Base-by-base conservation (phyloP, 306 rosid species). In the Sindora glabra region DNA sequence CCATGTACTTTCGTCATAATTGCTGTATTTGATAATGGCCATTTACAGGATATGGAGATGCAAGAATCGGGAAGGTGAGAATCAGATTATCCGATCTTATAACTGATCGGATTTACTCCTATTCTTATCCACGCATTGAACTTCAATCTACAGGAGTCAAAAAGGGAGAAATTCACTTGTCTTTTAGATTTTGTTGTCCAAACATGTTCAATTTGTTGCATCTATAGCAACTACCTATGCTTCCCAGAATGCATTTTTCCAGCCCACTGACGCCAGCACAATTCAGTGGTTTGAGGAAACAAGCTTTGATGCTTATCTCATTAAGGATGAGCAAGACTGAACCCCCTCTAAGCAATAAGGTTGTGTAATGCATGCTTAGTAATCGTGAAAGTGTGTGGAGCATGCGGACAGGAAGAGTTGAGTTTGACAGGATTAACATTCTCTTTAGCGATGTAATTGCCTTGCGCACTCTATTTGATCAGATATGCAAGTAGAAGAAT, bases 121-220 rank as follows among this genome's bases (percentile, higher is more conserved):
- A 65, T 36, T 75, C 73, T 29, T 59, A 51, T 65, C 73, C 76
- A 8, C 73, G 69, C 8, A 23, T 60, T 22, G 61, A 70, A 34
- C 69, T 70, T 16, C 76, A 75, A 52, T 67, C 80, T 52, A 42
- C 60, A 1, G 76, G 80, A 45, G n/a, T 53, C 32, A 75, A 53
- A 56, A 75, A 58, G 80, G 76, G 69, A 7, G 73, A 64, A 65
- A 53, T 75, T 64, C 73, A 70, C 30, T 39, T 75, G 51, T 69
- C 76, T 39, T 63, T 70, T 61, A 75, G 45, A 65, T 70, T 70
- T 52, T 37, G 49, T 55, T 22, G 56, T 16, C 37, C 55, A 13
- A 1, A 5, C 18, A 12, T 13, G 60, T 0, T 32, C 36, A 64
- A 45, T 23, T 10, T 64, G 6, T 69, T 12, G 6, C 44, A 6